Conservation (phyloP, 352 stramenopile species). For the Aphanomyces astaci region DNA sequence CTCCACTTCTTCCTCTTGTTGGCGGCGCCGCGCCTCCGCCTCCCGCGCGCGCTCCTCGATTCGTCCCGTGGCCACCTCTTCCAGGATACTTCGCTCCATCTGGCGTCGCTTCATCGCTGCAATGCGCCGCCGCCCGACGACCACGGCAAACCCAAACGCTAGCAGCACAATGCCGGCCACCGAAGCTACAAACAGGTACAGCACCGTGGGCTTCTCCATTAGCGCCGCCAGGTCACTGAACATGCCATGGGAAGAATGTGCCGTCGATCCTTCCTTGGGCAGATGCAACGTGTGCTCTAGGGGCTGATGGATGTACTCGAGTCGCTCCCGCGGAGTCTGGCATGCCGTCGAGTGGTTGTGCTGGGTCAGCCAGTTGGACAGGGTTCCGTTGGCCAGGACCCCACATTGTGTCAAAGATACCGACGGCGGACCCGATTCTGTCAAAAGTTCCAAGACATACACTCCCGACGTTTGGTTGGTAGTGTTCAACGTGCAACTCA, state of each 20-base stretch:
- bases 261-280: not conserved
- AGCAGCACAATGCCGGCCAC: not conserved
- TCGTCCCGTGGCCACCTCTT: constrained; percentile 2
- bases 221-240: not conserved
- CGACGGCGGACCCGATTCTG: constrained; percentile 53
- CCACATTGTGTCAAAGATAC: constrained; percentile 78
- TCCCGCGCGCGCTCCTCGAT: constrained; percentile 10
- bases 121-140: not conserved
- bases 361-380: constrained; percentile 82
- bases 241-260: not conserved
- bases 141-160: constrained; percentile 5
- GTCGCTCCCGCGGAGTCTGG: constrained; percentile 69
- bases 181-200: not conserved
- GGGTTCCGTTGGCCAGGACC: constrained; percentile 73
- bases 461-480: constrained; percentile 64
- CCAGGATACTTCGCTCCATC: constrained; percentile 11
- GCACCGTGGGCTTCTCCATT: constrained; percentile 10
- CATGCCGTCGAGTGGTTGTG: constrained; percentile 73
- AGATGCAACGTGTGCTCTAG: constrained; percentile 57
- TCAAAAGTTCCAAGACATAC: constrained; percentile 83
- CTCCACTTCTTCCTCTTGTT: not conserved
- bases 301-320: constrained; percentile 71
- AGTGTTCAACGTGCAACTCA: constrained; percentile 73
- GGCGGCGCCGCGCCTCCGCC: not conserved
- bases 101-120: constrained; percentile 1